Base-by-base conservation (phyloP, 768 basidiomycete genomes). In the Tricholoma flavovirens region DNA sequence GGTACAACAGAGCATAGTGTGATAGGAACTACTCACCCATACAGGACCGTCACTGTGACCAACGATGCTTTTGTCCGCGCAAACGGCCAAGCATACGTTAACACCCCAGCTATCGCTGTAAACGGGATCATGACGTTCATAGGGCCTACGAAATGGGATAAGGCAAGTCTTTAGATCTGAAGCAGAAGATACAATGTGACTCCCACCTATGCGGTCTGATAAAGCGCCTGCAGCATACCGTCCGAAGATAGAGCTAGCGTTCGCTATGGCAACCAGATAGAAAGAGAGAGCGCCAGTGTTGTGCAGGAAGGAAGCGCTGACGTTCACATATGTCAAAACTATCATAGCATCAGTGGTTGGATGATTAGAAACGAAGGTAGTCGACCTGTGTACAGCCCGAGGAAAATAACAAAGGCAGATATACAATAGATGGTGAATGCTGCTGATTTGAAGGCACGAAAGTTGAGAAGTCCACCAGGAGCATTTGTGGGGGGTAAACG, bases 81-180 rank as follows among this genome's bases (percentile, higher is more conserved):
- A 64, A 82, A 85, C 1, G 90, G 90, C 91, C 90, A 93, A 3
- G 73, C 73, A 60, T 83, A 83, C 0, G 88, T 88, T 43, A 85
- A 62, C 26, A 82, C 67, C 0, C 78, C 86, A 0, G 84, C 81
- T 1, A 79, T 38, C 15, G 76, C 55, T 0, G 82, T 84, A 32
- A 83, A 82, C 0, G 88, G 85, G 10, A 78, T 78, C 76, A 90
- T 84, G 29, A 87, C 72, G 58, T 86, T 91, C 60, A 90, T 73
- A 0, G 82, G 67, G 14, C 90, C 90, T 84, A 51, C 14, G 12
- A 29, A 19, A 38, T 35, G 5, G 15, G 10, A 26, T 14, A 3
- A 33, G 35, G 9, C 21, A 10, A 52, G 36, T 21, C 6, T 6
- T 33, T 26, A 3, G 4, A 26, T 19, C 15, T n/a, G 51, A 14